Base-by-base conservation (phyloP, 2,329 filamentous ascomycete genomes). In the Apiospora hydei region DNA sequence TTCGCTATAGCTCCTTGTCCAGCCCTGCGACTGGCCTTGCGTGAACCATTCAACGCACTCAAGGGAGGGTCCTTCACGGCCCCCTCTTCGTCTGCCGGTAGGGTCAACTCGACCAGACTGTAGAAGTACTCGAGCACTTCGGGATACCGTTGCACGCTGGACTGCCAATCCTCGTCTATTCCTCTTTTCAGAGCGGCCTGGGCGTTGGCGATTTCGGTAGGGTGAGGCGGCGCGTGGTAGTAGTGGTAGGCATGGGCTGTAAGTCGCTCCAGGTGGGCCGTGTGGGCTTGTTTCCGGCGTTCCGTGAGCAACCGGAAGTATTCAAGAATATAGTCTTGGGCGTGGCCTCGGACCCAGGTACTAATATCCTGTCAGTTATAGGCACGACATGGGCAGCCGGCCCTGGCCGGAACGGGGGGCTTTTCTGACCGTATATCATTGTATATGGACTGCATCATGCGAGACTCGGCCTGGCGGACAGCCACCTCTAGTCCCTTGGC, bases 101-200 rank as follows among this genome's bases (percentile, higher is more conserved):
- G 82, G 30, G 85, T 88, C 72, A 94, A 80, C 71, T 91, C 88
- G 47, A 95, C 91, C 49, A 95, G 84, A 72, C 89, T 86, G 82
- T 92, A 95, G 79, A 93, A 95, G 82, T 95, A 94, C 81, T 94
- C 91, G 71, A 96, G 85, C n/a, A 95, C 91, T 79, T 95, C 92
- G 5, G 93, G 93, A 77, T 95, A 96, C 71, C 91, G 88, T 77
- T 94, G 89, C 51, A 95, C 93, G 67, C 91, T 92, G 43, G 89
- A 86, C 77, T 91, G 89, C 93, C 93, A 96, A 83, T 95, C 93
- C 74, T 93, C 91, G 77, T 95, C 92, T 77, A 95, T 92, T 73
- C 92, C 92, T 69, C 89, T 88, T 82, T 94, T 94, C 73, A 94
- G 85, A 68, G 88, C 86, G 21, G 86, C 86, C 77, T 94, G 88